Evolutionary conservation across 1,139 yeast genomes (phyloP).

Genomic region (Pichia sp.): DNA sequence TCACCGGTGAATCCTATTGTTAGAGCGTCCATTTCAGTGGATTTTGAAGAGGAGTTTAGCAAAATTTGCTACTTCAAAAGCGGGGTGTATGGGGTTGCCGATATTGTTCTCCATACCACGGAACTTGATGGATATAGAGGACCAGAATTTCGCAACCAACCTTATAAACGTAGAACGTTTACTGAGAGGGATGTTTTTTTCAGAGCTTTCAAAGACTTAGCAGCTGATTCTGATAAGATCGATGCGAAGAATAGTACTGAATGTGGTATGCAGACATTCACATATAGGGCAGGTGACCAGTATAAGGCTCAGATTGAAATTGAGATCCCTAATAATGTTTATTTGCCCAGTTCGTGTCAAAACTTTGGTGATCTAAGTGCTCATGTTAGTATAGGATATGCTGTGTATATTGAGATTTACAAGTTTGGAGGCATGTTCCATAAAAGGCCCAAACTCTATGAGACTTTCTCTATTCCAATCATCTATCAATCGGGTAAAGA

Average conservation of each 20-base stretch:
- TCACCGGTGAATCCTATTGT: conserved; percentile 11
- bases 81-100: conserved; percentile 12
- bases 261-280: background rate
- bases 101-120: conserved; percentile 5
- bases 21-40: conserved; percentile 1
- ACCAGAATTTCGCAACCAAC: background rate
- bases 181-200: background rate
- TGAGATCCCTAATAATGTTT: conserved; percentile 11
- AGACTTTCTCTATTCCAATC: conserved; percentile 2
- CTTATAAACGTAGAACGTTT: background rate
- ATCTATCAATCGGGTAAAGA: conserved; percentile 15
- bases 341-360: conserved; percentile 14
- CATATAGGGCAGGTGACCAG: conserved; percentile 9
- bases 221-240: background rate
- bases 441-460: background rate
- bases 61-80: conserved; percentile 10
- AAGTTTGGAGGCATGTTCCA: conserved; percentile 9
- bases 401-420: conserved; percentile 10
- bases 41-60: conserved; percentile 7
- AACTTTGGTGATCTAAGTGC: conserved; percentile 13
- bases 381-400: conserved; percentile 10
- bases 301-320: conserved; percentile 7
- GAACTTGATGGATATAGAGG: background rate
- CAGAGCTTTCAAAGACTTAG: background rate
- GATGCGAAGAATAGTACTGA: background rate